Percentiles rank a stretch among this genome's conserved stretches.
phyloP scores from a whole-genome alignment of 2,329 filamentous ascomycete species.

The Teratosphaeria gauchensis region DNA sequence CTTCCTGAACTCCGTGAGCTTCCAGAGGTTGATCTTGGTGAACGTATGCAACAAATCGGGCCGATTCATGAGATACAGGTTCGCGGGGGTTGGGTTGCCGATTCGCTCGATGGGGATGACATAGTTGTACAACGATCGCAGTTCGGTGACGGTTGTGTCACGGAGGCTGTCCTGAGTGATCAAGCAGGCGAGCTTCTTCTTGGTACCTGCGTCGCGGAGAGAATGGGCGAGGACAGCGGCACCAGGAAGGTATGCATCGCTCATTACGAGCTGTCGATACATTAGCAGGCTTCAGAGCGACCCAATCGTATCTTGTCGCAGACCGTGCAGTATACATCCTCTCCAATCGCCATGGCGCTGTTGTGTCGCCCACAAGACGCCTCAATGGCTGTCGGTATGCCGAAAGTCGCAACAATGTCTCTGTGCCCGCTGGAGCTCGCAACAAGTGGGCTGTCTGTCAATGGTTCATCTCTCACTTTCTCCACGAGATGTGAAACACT shows the following conservation, averaged over 20 bases:
- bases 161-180: constrained; percentile 74
- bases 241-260: constrained; percentile 90
- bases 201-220: constrained; percentile 78
- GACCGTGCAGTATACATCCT: constrained; percentile 60
- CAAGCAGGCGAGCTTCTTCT: constrained; percentile 74
- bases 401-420: background rate
- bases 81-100: constrained; percentile 65
- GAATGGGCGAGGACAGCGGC: constrained; percentile 91
- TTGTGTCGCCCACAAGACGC: background rate
- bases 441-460: background rate
- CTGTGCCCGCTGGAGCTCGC: background rate
- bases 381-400: background rate
- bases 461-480: background rate
- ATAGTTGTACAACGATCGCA: constrained; percentile 82
- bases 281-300: constrained; percentile 1
- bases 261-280: constrained; percentile 67
- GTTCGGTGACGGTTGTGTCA: constrained; percentile 62
- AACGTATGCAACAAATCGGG: constrained; percentile 85
- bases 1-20: constrained; percentile 76
- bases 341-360: constrained; percentile 20
- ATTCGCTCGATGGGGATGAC: constrained; percentile 76
- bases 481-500: background rate
- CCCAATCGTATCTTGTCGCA: constrained; percentile 15
- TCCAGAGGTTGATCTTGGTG: constrained; percentile 94
- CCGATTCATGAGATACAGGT: constrained; percentile 85